These are phyloP conservation scores for Calonectria henricotiae DNA, from an alignment of 2,329 filamentous ascomycete species.

Conservation along the genomic window DNA sequence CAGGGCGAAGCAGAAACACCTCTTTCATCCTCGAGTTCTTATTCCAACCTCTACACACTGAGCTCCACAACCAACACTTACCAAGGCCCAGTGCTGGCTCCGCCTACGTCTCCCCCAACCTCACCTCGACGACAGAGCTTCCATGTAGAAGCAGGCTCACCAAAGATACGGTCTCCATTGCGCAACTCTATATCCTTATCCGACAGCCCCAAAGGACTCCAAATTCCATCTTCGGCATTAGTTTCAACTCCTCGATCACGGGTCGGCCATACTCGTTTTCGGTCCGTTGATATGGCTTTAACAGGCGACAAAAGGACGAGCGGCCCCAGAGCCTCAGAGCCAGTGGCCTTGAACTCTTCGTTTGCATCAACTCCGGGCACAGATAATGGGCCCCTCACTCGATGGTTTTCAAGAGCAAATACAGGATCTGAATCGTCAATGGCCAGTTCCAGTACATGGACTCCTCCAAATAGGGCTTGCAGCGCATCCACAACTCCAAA, in stretches of 20 bases:
- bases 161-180: conserved; percentile 54
- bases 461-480: conserved; percentile 37
- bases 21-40: conserved; percentile 24
- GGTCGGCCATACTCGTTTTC: conserved; percentile 34
- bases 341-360: conserved; percentile 21
- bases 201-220: conserved; percentile 41
- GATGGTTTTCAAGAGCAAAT: conserved; percentile 50
- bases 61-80: conserved; percentile 18
- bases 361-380: conserved; percentile 38
- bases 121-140: conserved; percentile 47
- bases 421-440: conserved; percentile 30
- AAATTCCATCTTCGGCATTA: conserved; percentile 36
- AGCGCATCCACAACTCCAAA: conserved; percentile 56
- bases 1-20: conserved; percentile 29
- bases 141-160: conserved; percentile 53
- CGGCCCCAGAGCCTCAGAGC: conserved; percentile 20
- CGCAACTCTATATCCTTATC: conserved; percentile 53
- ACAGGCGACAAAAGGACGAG: conserved; percentile 53
- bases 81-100: background rate
- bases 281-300: conserved; percentile 56
- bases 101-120: conserved; percentile 35
- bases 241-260: conserved; percentile 33
- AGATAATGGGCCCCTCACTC: conserved; percentile 45
- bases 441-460: conserved; percentile 37
- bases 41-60: conserved; percentile 16